Conservation (phyloP, 2,329 filamentous ascomycete genomes). For the Colletotrichum tamarilloi region DNA sequence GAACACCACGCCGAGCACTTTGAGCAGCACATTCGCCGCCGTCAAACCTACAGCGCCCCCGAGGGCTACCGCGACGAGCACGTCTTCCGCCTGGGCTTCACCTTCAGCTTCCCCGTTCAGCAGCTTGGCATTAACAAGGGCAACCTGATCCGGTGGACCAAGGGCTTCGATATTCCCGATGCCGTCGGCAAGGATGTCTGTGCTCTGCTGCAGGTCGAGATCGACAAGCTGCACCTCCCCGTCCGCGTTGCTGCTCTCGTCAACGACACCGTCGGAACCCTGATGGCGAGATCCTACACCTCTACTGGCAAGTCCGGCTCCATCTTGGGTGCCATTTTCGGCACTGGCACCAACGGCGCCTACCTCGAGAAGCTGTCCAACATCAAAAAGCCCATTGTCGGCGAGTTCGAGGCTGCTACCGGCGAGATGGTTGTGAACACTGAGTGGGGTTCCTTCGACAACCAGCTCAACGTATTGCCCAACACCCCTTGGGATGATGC, state of each 20-base stretch:
- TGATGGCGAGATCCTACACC: conserved; percentile 97
- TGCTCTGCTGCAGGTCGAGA: conserved; percentile 86
- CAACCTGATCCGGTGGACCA: conserved; percentile 95
- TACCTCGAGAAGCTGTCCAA: conserved; percentile 93
- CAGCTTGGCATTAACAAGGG: conserved; percentile 97
- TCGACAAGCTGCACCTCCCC: conserved; percentile 86
- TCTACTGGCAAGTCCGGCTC: conserved; percentile 88
- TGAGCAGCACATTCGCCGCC: conserved; percentile 73
- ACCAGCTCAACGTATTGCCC: conserved; percentile 87
- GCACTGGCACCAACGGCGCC: conserved; percentile 96
- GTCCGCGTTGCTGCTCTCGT: conserved; percentile 96
- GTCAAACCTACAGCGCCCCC: conserved; percentile 68
- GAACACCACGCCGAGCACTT: conserved; percentile 92
- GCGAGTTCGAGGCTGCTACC: conserved; percentile 80
- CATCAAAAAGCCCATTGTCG: conserved; percentile 80
- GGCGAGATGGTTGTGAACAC: conserved; percentile 98
- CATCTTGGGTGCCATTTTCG: conserved; percentile 95
- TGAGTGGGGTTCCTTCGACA: conserved; percentile 99
- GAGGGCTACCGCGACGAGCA: conserved; percentile 76
- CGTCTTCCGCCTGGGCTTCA: conserved; percentile 96
- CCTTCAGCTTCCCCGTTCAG: conserved; percentile 96
- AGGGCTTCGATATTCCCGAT: conserved; percentile 97
- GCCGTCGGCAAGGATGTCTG: conserved; percentile 96
- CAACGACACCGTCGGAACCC: conserved; percentile 96
- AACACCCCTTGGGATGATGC: conserved; percentile 84